A percentile compares a stretch with the other conserved stretches of the same genome.
Evolutionary conservation across 192 early-diverging fungal genomes (phyloP).

Genomic region (Backusella macrospora): DNA sequence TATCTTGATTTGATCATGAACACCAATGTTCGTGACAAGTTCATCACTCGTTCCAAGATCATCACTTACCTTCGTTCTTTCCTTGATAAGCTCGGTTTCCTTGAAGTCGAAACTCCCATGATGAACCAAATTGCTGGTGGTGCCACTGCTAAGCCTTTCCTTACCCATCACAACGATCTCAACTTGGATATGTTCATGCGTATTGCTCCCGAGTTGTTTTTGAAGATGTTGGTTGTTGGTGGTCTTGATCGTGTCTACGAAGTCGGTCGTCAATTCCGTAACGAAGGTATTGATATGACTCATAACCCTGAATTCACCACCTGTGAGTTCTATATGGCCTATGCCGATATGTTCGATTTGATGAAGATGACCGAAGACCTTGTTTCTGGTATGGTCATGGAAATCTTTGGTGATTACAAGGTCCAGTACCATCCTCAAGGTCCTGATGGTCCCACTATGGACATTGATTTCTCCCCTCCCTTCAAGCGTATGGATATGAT

Average conservation of each 20-base stretch:
- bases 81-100: slow-evolving; percentile 92
- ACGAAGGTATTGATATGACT: slow-evolving; percentile 97
- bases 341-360: slow-evolving; percentile 96
- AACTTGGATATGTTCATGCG: slow-evolving; percentile 99
- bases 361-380: slow-evolving; percentile 93
- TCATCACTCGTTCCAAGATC: slow-evolving; percentile 89
- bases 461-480: slow-evolving; percentile 96
- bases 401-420: slow-evolving; percentile 88
- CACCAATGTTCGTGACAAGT: slow-evolving; percentile 91
- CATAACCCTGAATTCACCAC: slow-evolving; percentile 99
- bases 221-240: slow-evolving; percentile 98
- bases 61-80: slow-evolving; percentile 95
- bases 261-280: slow-evolving; percentile 99
- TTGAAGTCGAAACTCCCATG: slow-evolving; percentile 99
- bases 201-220: slow-evolving; percentile 95
- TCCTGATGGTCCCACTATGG: slow-evolving; percentile 69
- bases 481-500: slow-evolving; percentile 97
- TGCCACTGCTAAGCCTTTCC: slow-evolving; percentile 98
- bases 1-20: slow-evolving; percentile 99
- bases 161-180: slow-evolving; percentile 99
- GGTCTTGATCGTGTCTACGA: slow-evolving; percentile 99
- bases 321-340: slow-evolving; percentile 99
- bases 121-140: slow-evolving; percentile 99
- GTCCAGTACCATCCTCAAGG: slow-evolving; percentile 95
- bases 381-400: slow-evolving; percentile 92